Percentiles rank a stretch among this genome's conserved stretches.
Evolutionary conservation across 2,329 filamentous ascomycete species (phyloP).

Genomic region (Apiospora saccharicola): DNA sequence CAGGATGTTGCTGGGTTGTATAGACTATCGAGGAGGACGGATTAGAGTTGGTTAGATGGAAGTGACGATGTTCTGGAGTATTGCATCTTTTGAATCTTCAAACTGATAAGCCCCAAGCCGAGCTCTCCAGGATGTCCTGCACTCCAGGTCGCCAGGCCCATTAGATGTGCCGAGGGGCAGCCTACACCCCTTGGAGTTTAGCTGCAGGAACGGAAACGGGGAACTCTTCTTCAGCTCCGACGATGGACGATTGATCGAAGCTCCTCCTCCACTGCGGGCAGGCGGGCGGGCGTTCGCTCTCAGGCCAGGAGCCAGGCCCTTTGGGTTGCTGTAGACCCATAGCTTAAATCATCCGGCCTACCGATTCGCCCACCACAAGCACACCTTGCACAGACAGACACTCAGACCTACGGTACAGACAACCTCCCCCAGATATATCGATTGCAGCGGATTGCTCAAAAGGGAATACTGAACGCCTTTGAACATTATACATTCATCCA

Average conservation of each 20-base stretch:
- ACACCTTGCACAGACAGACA: neutral
- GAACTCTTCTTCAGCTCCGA: neutral
- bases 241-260: neutral
- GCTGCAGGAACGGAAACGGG: slow-evolving; percentile 11
- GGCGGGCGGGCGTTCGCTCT: neutral
- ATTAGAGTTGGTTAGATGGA: slow-evolving; percentile 1
- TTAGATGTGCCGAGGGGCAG: neutral
- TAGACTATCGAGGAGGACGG: neutral
- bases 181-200: slow-evolving; percentile 8
- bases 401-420: neutral
- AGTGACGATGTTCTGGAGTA: slow-evolving; percentile 18
- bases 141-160: neutral
- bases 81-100: neutral
- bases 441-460: neutral
- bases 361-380: neutral
- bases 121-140: neutral
- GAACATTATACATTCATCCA: neutral
- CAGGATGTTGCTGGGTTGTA: neutral
- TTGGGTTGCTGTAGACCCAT: neutral
- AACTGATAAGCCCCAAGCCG: neutral
- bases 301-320: neutral
- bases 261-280: slow-evolving; percentile 10
- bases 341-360: slow-evolving; percentile 12
- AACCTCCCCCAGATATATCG: neutral
- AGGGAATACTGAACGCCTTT: neutral